phyloP scores from a whole-genome alignment of 257 asterid genomes.

The Ophiorrhiza pumila region DNA sequence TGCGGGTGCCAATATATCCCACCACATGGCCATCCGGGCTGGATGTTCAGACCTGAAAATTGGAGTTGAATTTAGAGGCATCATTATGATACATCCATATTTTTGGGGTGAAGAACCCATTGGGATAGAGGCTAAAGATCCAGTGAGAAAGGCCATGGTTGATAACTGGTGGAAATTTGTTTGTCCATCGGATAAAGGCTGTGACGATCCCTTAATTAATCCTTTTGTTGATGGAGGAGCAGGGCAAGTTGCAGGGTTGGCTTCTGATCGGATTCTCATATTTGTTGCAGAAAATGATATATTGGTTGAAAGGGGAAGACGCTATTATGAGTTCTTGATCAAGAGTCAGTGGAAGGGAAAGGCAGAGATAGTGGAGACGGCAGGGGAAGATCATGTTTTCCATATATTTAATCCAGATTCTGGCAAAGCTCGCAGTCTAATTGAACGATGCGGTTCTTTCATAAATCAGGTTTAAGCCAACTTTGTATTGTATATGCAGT shows the following conservation, averaged over 20 bases:
- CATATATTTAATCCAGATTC: slow-evolving; percentile 50
- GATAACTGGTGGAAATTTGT: slow-evolving; percentile 77
- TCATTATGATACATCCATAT: slow-evolving; percentile 61
- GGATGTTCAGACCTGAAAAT: neutral
- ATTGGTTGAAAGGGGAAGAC: slow-evolving; percentile 61
- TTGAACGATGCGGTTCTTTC: slow-evolving; percentile 40
- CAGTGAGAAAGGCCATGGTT: slow-evolving; percentile 54
- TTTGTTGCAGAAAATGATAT: slow-evolving; percentile 69
- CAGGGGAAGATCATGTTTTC: slow-evolving; percentile 70
- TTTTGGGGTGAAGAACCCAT: slow-evolving; percentile 71
- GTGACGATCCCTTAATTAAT: slow-evolving; percentile 65
- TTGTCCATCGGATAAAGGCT: slow-evolving; percentile 51
- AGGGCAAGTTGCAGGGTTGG: slow-evolving; percentile 34
- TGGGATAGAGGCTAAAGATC: slow-evolving; percentile 48
- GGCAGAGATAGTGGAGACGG: slow-evolving; percentile 47
- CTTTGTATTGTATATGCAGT: too few relatives aligned
- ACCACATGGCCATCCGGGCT: slow-evolving; percentile 47
- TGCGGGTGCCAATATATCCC: slow-evolving; percentile 80
- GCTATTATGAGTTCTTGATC: slow-evolving; percentile 36
- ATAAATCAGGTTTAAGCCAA: slow-evolving; percentile 27
- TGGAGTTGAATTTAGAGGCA: slow-evolving; percentile 33
- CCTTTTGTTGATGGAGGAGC: slow-evolving; percentile 44
- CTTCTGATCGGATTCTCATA: slow-evolving; percentile 37
- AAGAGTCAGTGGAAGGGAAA: slow-evolving; percentile 52
- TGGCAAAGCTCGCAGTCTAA: slow-evolving; percentile 31